These are phyloP conservation scores for Ophioceras dolichostomum DNA, from an alignment of 2,329 filamentous ascomycete species.

Conservation along the genomic window DNA sequence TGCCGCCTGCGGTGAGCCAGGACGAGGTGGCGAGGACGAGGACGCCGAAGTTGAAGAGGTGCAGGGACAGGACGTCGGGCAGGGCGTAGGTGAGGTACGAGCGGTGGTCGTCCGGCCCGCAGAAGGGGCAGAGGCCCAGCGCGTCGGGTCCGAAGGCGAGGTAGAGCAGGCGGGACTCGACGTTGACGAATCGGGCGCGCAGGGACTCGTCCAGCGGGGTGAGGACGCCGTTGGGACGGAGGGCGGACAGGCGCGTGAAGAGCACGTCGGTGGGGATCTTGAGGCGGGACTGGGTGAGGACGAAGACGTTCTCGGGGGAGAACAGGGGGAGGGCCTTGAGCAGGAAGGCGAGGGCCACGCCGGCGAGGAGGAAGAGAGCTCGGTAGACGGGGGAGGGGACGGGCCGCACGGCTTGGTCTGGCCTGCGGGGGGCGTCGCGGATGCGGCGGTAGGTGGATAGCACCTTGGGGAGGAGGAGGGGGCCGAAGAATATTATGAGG, in stretches of 20 bases:
- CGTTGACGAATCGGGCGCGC: conserved; percentile 53
- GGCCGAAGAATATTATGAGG: conserved; percentile 52
- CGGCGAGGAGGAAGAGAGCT: conserved; percentile 37
- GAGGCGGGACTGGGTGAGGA: conserved; percentile 63
- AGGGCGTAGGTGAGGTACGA: conserved; percentile 74
- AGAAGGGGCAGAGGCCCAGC: conserved; percentile 71
- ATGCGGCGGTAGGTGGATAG: conserved; percentile 51
- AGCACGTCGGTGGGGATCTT: conserved; percentile 77
- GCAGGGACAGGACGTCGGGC: conserved; percentile 60
- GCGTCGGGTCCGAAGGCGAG: conserved; percentile 68
- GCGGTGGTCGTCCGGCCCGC: conserved; percentile 52
- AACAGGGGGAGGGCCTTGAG: conserved; percentile 51
- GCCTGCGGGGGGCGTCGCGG: conserved; percentile 29
- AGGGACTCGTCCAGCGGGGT: conserved; percentile 52
- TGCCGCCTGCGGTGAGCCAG: conserved; percentile 46
- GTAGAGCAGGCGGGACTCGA: conserved; percentile 69
- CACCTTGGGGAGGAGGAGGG: conserved; percentile 55
- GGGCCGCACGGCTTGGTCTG: conserved; percentile 24
- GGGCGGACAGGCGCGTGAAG: conserved; percentile 57
- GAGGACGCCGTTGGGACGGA: conserved; percentile 35
- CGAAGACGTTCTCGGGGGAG: conserved; percentile 72
- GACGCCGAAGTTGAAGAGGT: conserved; percentile 63
- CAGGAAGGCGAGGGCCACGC: conserved; percentile 39
- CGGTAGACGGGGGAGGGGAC: conserved; percentile 41
- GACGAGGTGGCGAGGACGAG: conserved; percentile 62